Base-by-base conservation (phyloP, 148 eudicot species). In the Arbutus unedo region DNA sequence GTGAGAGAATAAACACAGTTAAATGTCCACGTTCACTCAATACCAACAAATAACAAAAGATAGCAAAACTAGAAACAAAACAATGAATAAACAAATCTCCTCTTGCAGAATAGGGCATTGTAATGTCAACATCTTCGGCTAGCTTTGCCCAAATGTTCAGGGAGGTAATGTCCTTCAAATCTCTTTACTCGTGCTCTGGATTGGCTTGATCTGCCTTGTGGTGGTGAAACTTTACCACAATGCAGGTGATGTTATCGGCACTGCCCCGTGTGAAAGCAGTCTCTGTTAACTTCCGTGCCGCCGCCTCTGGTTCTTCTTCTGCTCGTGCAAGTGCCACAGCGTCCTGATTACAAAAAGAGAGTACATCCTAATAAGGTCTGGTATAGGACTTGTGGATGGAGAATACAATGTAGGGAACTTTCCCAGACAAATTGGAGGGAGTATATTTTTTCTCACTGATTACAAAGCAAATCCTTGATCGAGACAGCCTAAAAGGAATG, bases 221-320 rank as follows among this genome's bases (percentile, higher is more conserved):
- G 73, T 92, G 97, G 81, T 88, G 85, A 82, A 96, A 91, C 83
- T 87, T 93, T 38, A 94, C 99, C 45, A 96, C 97, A 75, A 96
- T 94, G 88, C 98, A 94, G 70, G 99, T 93, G 72, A 96, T 96
- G 79, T 94, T 96, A 77, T 96, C 99, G 31, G 97, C 96, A 82
- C 99, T 94, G 68, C 99, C 99, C 49, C 97, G 92, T 50, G 86
- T 77, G 76, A 90, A 96, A 78, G 99, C 98, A n/a, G 97, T 91
- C 81, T 96, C 98, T 0, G 95, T 93, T 77, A 96, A 84, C 78
- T 94, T 96, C 81, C 90, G 88, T 73, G 99, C 99, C 45, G 99
- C 99, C 13, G 89, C 92, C 88, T 93, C 95, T 0, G 96, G 91
- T 75, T 92, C 98, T 66, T 91, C 94, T 89, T 93, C 99, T 41